Evolutionary conservation across 2,329 filamentous ascomycete species (phyloP).

Genomic region (Calonectria pteridis): DNA sequence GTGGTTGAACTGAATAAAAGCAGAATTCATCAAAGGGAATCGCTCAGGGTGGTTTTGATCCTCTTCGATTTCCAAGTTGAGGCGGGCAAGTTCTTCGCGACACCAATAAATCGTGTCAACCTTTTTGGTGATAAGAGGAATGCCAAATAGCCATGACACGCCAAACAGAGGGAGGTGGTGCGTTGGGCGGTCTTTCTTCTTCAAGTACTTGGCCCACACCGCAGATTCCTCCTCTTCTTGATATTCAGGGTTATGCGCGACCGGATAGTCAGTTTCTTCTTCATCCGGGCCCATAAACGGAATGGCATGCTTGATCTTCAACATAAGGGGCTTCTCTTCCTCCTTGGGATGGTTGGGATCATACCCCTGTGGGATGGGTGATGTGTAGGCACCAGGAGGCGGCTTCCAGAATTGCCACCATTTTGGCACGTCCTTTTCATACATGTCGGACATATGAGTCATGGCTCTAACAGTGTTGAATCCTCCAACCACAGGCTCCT

Average conservation of each 20-base stretch:
- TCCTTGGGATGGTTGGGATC: constrained; percentile 53
- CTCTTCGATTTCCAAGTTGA: constrained; percentile 92
- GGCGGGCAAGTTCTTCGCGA: constrained; percentile 83
- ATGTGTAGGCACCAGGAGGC: constrained; percentile 70
- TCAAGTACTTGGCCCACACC: constrained; percentile 86
- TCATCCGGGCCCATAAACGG: constrained; percentile 63
- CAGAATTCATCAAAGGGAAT: constrained; percentile 93
- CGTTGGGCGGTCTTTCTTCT: constrained; percentile 84
- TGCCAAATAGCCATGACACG: constrained; percentile 78
- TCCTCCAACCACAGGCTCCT: not conserved
- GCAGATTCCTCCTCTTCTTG: constrained; percentile 70
- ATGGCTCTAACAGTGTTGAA: constrained; percentile 67
- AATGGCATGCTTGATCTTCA: constrained; percentile 62
- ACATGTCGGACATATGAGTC: constrained; percentile 63
- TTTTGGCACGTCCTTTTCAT: constrained; percentile 56
- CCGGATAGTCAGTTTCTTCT: constrained; percentile 67
- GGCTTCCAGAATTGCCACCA: constrained; percentile 77
- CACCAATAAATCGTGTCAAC: constrained; percentile 96
- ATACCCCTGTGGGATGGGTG: constrained; percentile 69
- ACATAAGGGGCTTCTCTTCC: constrained; percentile 61
- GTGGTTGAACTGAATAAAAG: constrained; percentile 98
- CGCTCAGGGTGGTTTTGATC: constrained; percentile 89
- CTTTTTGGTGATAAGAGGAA: constrained; percentile 88
- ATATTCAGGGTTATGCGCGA: constrained; percentile 72
- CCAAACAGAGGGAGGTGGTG: constrained; percentile 77